Evolutionary conservation across 2,329 filamentous ascomycete genomes (phyloP).

Genomic region (Curvularia spicifera): DNA sequence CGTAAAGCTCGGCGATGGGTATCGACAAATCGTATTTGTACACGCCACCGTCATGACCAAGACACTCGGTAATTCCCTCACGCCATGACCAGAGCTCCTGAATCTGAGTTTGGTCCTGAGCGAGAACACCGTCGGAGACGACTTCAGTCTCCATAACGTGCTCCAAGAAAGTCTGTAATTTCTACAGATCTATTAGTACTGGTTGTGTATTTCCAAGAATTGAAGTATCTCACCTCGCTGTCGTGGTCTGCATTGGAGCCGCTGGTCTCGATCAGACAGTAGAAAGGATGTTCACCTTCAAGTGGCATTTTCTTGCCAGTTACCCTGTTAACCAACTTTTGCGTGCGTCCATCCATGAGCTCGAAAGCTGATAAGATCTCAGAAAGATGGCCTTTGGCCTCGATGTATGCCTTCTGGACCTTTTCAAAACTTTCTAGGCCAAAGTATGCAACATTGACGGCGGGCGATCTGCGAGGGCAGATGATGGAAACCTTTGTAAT

Average conservation of each 20-base stretch:
- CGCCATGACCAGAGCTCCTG: conserved; percentile 88
- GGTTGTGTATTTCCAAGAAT: no score
- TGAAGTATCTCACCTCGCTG: conserved; percentile 57
- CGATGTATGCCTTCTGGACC: conserved; percentile 82
- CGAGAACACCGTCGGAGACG: conserved; percentile 86
- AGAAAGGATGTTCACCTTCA: conserved; percentile 86
- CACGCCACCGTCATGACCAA: conserved; percentile 89
- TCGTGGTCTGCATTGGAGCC: conserved; percentile 95
- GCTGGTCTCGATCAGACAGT: conserved; percentile 95
- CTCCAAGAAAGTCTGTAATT: conserved; percentile 89
- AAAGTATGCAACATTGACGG: conserved; percentile 94
- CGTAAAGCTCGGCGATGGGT: conserved; percentile 84
- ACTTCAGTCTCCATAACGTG: conserved; percentile 88
- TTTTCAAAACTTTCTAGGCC: conserved; percentile 90
- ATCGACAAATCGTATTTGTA: conserved; percentile 99
- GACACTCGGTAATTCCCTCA: conserved; percentile 87
- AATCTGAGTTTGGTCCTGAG: conserved; percentile 91
- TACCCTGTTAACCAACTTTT: conserved; percentile 66
- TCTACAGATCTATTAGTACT: conserved; percentile 55
- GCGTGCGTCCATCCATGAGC: conserved; percentile 88
- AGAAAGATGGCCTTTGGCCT: conserved; percentile 86
- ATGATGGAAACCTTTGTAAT: conserved; percentile 89
- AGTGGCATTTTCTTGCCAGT: conserved; percentile 80
- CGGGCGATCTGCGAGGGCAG: conserved; percentile 84
- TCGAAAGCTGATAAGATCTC: conserved; percentile 98